Conservation (phyloP, 2,329 filamentous ascomycete species). For the Fusarium pseudocircinatum region DNA sequence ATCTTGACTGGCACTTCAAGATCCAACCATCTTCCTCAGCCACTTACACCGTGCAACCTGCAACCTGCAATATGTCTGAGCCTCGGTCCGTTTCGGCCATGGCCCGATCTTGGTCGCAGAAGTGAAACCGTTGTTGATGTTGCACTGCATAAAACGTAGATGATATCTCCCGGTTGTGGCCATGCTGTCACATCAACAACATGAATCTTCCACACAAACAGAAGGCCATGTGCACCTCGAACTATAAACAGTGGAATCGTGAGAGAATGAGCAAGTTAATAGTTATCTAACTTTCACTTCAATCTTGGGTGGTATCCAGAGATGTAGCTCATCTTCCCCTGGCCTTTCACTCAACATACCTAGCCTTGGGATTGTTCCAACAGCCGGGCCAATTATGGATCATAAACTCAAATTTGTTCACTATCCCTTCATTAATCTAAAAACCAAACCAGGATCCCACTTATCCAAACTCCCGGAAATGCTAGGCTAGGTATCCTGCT, state of each 20-base stretch:
- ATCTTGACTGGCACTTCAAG: background rate
- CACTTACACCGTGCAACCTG: conserved; percentile 14
- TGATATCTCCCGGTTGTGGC: conserved; percentile 14
- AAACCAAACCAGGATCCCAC: conserved; percentile 7
- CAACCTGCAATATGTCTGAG: background rate
- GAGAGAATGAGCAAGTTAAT: background rate
- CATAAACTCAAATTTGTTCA: background rate
- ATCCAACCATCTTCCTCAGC: background rate
- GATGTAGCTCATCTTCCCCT: background rate
- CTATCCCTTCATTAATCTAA: conserved; percentile 21
- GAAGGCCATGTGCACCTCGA: background rate
- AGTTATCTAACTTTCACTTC: background rate
- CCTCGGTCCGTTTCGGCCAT: conserved; percentile 34
- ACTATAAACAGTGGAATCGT: background rate
- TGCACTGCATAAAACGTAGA: conserved; percentile 11
- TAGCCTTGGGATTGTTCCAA: background rate
- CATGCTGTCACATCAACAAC: background rate
- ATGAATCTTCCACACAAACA: background rate
- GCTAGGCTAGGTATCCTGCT: conserved; percentile 12
- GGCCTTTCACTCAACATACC: background rate
- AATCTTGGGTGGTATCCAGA: background rate
- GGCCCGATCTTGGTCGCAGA: conserved; percentile 23
- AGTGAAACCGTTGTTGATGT: conserved; percentile 18
- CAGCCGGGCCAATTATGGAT: background rate
- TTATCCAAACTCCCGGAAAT: conserved; percentile 36